Evolutionary conservation across 345 rosid species (phyloP), one percentile per base, ranked within the genome.

Genomic region (Combretum micranthum): DNA sequence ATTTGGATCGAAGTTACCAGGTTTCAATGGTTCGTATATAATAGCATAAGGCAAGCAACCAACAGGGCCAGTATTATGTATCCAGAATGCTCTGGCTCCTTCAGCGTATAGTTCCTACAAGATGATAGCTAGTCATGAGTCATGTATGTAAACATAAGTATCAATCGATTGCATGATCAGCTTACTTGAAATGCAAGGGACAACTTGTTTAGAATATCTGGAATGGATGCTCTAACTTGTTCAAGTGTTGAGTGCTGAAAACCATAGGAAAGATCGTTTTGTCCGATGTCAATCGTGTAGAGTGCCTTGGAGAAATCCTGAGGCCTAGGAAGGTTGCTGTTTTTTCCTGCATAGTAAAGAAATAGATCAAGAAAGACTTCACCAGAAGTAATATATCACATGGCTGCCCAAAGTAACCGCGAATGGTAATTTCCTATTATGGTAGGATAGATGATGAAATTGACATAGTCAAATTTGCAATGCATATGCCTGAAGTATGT

Each of bases 31-130:
- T 55, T 72, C 55, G 61, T 73, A 69, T 42, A 69, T 54, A 16
- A 73, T 64, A 23, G 13, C 55, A 15, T 77, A 80, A 0, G 85
- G 93, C 80, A 81, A 78, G 76, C 88, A 87, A 19, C 97, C 93
- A 1, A 86, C 21, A 37, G 97, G 93, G 20, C 93, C 86, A 0
- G 92, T 84, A 71, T 84, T 90, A 63, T 90, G 95, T 53, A 90
- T 75, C 84, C 87, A 81, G 79, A 83, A 90, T 64, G 70, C 67
- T 67, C 90, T 86, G 53, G 92, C 95, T 43, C 90, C 93, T 80
- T 84, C 78, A 53, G 70, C 65, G 66, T 73, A 73, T 21, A 84
- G 72, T 66, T 55, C 55, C 95, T 84, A 76, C 15, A 13, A 50
- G 14, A 50, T 20, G 13, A 32, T 6, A 13, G 53, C 20, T n/a